Evolutionary conservation across 345 rosid genomes (phyloP).

Genomic region (Jatropha curcas): DNA sequence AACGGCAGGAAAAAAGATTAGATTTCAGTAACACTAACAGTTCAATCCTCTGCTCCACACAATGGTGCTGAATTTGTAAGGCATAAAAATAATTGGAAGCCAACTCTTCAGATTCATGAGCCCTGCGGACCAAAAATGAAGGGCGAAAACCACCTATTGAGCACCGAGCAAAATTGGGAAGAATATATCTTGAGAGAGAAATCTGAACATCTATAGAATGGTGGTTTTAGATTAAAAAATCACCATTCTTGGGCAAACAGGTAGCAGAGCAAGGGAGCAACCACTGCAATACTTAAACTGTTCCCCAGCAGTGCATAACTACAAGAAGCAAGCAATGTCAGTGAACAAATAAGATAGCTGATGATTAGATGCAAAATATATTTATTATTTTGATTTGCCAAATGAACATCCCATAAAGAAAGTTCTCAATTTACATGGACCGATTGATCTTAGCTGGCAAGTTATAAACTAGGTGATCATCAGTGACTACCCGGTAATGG

Average conservation of each 20-base stretch:
- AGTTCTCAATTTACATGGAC: neutral
- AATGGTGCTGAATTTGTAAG: neutral
- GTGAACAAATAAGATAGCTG: neutral
- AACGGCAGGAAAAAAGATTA: neutral
- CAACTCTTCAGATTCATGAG: neutral
- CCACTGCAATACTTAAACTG: constrained; percentile 88
- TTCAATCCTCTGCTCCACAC: neutral
- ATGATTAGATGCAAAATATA: neutral
- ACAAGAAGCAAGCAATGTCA: constrained; percentile 23
- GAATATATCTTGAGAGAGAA: neutral
- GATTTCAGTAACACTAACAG: neutral
- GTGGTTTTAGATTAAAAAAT: constrained; percentile 16
- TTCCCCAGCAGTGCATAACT: constrained; percentile 94
- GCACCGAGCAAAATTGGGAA: neutral
- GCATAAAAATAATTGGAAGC: neutral
- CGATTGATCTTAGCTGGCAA: neutral
- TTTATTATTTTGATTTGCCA: neutral
- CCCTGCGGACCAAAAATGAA: neutral
- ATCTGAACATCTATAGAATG: neutral
- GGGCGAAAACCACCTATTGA: neutral
- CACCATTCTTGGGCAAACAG: constrained; percentile 51
- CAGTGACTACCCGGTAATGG: neutral
- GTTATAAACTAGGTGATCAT: neutral
- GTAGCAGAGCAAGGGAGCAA: constrained; percentile 74
- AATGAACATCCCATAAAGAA: neutral